Conservation (phyloP, 1,139 yeast species). For the Magnusiomyces fungicola region DNA sequence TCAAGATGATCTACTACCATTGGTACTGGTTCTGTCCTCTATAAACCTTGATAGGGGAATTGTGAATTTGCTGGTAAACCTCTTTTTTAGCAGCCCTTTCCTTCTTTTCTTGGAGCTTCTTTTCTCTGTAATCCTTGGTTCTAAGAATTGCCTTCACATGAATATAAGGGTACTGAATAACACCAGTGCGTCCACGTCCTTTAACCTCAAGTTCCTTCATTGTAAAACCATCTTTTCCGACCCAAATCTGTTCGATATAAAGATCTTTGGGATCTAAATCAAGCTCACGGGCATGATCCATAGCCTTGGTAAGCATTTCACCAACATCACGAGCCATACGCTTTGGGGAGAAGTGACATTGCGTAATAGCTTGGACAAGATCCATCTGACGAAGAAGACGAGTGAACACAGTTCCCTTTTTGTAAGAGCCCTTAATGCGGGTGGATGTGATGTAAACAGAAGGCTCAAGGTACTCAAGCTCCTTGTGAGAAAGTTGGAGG, state of each 20-base stretch:
- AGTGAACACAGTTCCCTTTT: conserved; percentile 77
- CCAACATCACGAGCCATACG: conserved; percentile 75
- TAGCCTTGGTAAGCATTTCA: conserved; percentile 63
- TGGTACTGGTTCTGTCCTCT: conserved; percentile 27
- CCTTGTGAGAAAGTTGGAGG: conserved; percentile 52
- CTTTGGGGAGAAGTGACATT: conserved; percentile 82
- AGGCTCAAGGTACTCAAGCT: conserved; percentile 74
- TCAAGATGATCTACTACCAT: conserved; percentile 25
- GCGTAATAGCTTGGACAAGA: conserved; percentile 78
- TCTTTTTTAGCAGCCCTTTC: conserved; percentile 38
- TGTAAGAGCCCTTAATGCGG: conserved; percentile 77
- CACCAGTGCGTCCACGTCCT: conserved; percentile 87
- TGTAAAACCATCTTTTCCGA: conserved; percentile 81
- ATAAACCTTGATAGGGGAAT: conserved; percentile 24
- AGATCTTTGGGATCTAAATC: conserved; percentile 55
- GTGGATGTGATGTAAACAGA: conserved; percentile 68
- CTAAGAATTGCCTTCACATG: conserved; percentile 76
- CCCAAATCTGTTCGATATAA: conserved; percentile 81
- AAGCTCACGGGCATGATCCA: conserved; percentile 57
- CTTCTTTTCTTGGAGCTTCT: conserved; percentile 37
- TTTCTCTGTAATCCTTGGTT: conserved; percentile 51
- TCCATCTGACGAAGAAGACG: conserved; percentile 66
- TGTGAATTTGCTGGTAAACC: conserved; percentile 26
- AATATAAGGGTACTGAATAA: conserved; percentile 65
- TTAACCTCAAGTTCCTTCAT: conserved; percentile 68